phyloP scores from a whole-genome alignment of 2,329 filamentous ascomycete species.

The Verruconis gallopava region DNA sequence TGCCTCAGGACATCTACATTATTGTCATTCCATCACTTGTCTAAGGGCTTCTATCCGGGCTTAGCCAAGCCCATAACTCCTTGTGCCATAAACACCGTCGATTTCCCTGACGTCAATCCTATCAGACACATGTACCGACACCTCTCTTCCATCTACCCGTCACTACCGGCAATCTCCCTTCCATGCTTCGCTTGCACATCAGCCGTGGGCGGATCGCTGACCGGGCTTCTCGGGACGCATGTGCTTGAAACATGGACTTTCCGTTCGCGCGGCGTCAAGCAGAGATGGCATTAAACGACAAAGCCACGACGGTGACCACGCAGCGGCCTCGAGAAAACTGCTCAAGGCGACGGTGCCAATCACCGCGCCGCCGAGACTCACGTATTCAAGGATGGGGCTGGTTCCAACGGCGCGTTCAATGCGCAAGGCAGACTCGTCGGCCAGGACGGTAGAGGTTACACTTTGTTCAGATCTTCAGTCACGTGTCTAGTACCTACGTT shows the following conservation, averaged over 20 bases:
- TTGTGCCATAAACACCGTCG: constrained; percentile 26
- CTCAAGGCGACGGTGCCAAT: constrained; percentile 18
- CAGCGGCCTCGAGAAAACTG: constrained; percentile 19
- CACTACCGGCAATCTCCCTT: constrained; percentile 14
- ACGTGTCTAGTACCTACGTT: constrained; percentile 36
- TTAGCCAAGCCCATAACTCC: constrained; percentile 21
- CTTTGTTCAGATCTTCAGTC: constrained; percentile 26
- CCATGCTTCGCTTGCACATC: constrained; percentile 19
- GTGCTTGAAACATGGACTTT: constrained; percentile 13
- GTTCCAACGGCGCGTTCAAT: constrained; percentile 24
- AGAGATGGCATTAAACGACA: constrained; percentile 27
- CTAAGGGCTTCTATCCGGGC: constrained; percentile 18
- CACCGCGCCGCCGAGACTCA: constrained; percentile 29
- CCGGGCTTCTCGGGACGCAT: constrained; percentile 12
- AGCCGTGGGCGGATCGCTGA: constrained; percentile 12
- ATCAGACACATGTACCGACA: neutral
- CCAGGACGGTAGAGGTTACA: constrained; percentile 37
- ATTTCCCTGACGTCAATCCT: constrained; percentile 4
- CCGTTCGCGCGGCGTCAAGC: neutral
- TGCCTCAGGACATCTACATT: neutral
- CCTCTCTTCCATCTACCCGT: constrained; percentile 9
- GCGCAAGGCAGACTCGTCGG: constrained; percentile 23
- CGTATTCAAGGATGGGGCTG: constrained; percentile 25
- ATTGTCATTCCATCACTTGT: constrained; percentile 16
- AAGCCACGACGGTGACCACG: constrained; percentile 21